Base-by-base conservation (phyloP, 768 basidiomycete species). In the Crassisporium funariophilum region DNA sequence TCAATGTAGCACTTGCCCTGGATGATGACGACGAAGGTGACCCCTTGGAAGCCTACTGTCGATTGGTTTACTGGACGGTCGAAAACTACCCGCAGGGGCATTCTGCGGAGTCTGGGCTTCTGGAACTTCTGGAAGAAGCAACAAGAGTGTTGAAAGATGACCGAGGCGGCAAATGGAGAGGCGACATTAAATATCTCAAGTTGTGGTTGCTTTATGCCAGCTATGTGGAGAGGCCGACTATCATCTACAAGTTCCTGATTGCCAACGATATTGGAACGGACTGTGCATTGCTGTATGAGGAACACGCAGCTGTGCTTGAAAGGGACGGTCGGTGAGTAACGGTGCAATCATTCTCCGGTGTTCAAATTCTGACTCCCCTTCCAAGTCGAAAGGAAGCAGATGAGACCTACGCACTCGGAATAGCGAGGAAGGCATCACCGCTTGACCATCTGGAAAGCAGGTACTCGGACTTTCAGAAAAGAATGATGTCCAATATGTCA, bases 21-120 rank as follows among this genome's bases (percentile, higher is more conserved):
- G 92, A 92, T 25, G 92, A 92, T 25, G 89, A 91, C 27, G 84
- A 86, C 35, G 86, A 88, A 44, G 82, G 80, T 45, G 90, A 92
- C 59, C 83, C 91, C 0, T 73, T 98, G 29, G 93, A 95, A 51
- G 87, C 90, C 1, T 95, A 94, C 57, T 84, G 82, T 58, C 76
- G 78, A 50, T 84, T 98, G 54, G 86, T 98, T 41, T 79, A 88
- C 41, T 98, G 95, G 90, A 94, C 90, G 0, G 70, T 94, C 34
- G 92, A 95, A 63, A 93, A 91, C 64, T 95, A 98, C 61, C 94
- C 95, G 0, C 88, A 97, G 49, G 95, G 94, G 4, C 86, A 90
- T 46, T 89, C 86, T 40, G 86, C 86, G 1, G 88, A 93, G 61
- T 92, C 89, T 10, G 90, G 92, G 23, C 76, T 98, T n/a, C 72